These are phyloP conservation scores for Paraleonurus japonicus DNA, from an alignment of 257 asterid species.

Conservation along the genomic window DNA sequence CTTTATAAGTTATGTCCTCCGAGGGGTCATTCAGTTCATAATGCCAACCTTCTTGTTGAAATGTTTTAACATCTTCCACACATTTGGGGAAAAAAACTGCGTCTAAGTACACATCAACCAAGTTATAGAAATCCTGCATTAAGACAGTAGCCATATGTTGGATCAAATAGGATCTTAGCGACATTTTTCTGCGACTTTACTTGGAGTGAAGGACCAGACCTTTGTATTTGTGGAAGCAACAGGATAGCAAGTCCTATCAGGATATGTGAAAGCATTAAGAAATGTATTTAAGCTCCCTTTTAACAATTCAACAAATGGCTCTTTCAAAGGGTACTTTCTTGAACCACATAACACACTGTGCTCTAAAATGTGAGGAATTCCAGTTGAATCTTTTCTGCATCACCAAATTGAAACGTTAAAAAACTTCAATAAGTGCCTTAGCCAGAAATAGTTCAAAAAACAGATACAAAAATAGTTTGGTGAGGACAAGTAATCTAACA, in stretches of 20 bases:
- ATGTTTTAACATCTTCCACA: constrained; percentile 86
- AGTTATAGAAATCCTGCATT: constrained; percentile 91
- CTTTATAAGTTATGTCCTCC: constrained; percentile 93
- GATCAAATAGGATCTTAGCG: constrained; percentile 7
- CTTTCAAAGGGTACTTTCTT: constrained; percentile 94
- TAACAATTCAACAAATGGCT: constrained; percentile 93
- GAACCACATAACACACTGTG: constrained; percentile 98
- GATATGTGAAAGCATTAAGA: constrained; percentile 96
- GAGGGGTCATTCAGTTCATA: constrained; percentile 94
- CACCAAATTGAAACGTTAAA: constrained; percentile 20
- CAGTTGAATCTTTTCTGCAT: constrained; percentile 95
- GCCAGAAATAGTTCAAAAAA: neutral
- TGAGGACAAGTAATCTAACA: neutral
- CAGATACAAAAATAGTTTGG: neutral
- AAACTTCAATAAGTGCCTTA: constrained; percentile 17
- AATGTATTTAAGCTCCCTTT: constrained; percentile 96
- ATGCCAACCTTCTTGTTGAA: constrained; percentile 99
- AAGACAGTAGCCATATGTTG: constrained; percentile 20
- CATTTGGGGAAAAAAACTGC: constrained; percentile 97
- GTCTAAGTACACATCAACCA: constrained; percentile 98
- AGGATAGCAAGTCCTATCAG: constrained; percentile 98
- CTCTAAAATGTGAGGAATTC: constrained; percentile 97
- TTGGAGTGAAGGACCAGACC: constrained; percentile 42
- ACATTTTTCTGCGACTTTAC: neutral
- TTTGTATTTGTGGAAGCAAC: constrained; percentile 96